Conservation (phyloP, 257 asterid genomes). For the Penstemon barbatus region DNA sequence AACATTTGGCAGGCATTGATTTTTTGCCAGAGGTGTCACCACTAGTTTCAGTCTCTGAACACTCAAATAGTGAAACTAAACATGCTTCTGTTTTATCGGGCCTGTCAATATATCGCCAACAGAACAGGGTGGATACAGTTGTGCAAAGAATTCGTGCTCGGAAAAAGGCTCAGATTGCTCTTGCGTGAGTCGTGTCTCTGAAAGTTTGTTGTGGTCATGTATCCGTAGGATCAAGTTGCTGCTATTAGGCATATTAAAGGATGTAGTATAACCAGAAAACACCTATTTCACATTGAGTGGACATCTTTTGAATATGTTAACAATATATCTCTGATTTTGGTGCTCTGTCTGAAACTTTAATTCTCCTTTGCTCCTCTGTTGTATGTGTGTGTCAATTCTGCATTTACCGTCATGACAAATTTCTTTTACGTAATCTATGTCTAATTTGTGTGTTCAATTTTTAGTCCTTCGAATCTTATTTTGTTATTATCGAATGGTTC, state of each 20-base stretch:
- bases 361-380: conserved; percentile 13
- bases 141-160: conserved; percentile 85
- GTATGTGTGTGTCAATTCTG: background rate
- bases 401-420: conserved; percentile 11
- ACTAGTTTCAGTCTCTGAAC: conserved; percentile 49
- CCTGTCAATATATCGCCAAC: conserved; percentile 82
- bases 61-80: conserved; percentile 52
- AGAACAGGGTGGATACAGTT: conserved; percentile 85
- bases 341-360: conserved; percentile 26
- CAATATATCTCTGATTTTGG: conserved; percentile 13
- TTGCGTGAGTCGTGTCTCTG: conserved; percentile 81
- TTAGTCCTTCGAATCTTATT: background rate
- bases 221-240: conserved; percentile 29
- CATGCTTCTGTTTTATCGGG: conserved; percentile 57
- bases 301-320: conserved; percentile 4
- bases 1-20: conserved; percentile 96
- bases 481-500: background rate
- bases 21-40: conserved; percentile 95
- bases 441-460: conserved; percentile 17
- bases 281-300: conserved; percentile 23
- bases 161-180: conserved; percentile 91
- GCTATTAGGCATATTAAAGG: conserved; percentile 23
- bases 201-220: conserved; percentile 42
- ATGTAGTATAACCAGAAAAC: conserved; percentile 27
- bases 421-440: conserved; percentile 19